phyloP scores from a whole-genome alignment of 2,329 filamentous ascomycete genomes.

The Celoporthe dispersa region DNA sequence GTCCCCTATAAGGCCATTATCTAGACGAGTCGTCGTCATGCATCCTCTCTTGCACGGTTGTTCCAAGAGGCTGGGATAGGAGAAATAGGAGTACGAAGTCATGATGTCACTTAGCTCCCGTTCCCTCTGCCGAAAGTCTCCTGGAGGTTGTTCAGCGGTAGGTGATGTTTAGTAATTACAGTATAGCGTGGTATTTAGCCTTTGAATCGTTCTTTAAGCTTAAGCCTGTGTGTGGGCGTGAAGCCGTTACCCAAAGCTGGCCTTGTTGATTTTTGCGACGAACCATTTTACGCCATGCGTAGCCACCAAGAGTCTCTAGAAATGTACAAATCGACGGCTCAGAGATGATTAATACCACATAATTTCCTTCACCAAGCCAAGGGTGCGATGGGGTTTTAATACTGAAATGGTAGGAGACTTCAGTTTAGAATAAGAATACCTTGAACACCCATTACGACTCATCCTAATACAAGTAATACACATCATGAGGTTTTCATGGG shows the following conservation, averaged over 20 bases:
- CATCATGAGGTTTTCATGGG: no score
- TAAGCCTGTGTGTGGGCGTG: background rate
- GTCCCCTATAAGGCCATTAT: background rate
- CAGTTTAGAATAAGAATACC: no score
- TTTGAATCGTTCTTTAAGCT: background rate
- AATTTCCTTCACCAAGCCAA: no score
- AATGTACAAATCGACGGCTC: background rate
- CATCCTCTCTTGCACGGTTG: background rate
- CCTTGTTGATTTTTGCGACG: background rate
- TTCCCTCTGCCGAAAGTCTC: background rate
- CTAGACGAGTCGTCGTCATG: background rate
- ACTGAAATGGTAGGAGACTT: no score
- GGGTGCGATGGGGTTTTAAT: no score
- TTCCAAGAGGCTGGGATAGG: background rate
- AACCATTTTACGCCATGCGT: background rate
- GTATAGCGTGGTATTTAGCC: background rate
- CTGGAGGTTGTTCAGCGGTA: background rate
- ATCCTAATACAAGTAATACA: no score
- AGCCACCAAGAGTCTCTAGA: background rate
- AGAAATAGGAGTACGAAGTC: background rate
- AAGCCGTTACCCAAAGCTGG: background rate
- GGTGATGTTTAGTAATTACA: background rate
- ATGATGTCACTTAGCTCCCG: slow-evolving; percentile 12
- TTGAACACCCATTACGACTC: no score
- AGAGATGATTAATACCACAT: background rate